Conservation (phyloP, 768 basidiomycete species). For the Hygrocybe coccinea region DNA sequence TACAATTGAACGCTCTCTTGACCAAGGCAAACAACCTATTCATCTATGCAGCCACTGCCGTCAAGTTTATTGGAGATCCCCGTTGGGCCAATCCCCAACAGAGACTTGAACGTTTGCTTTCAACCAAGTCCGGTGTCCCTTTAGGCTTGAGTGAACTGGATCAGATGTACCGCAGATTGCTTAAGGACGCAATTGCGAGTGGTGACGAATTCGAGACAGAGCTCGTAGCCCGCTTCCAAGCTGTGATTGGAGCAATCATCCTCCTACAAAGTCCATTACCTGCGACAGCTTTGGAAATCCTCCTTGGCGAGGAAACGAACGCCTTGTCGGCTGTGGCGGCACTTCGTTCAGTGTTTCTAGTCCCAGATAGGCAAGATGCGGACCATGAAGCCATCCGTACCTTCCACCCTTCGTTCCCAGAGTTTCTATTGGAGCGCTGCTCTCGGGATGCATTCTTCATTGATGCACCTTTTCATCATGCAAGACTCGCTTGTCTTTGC, state of each 20-base stretch:
- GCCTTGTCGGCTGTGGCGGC: not conserved
- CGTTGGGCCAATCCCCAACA: not conserved
- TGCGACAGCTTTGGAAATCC: not conserved
- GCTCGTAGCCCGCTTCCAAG: not conserved
- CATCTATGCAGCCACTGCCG: not conserved
- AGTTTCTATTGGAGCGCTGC: not conserved
- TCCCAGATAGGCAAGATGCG: not conserved
- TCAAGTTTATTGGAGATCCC: not conserved
- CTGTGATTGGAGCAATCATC: not conserved
- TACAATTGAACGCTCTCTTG: not conserved
- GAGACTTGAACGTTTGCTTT: not conserved
- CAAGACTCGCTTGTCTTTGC: not conserved
- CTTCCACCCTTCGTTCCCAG: not conserved
- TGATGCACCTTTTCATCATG: not conserved
- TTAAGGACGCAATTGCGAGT: not conserved
- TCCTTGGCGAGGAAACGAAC: not conserved
- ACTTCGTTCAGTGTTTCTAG: not conserved
- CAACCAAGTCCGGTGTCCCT: not conserved
- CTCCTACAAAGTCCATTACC: not conserved
- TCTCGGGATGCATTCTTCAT: not conserved
- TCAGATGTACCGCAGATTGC: not conserved
- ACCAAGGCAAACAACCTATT: not conserved
- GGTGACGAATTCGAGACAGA: not conserved
- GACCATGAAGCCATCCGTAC: not conserved
- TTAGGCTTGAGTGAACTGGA: not conserved